Percentiles rank a stretch among this genome's conserved stretches.
Evolutionary conservation across 345 rosid genomes (phyloP).

Genomic region (Eucalyptus fibrosa): DNA sequence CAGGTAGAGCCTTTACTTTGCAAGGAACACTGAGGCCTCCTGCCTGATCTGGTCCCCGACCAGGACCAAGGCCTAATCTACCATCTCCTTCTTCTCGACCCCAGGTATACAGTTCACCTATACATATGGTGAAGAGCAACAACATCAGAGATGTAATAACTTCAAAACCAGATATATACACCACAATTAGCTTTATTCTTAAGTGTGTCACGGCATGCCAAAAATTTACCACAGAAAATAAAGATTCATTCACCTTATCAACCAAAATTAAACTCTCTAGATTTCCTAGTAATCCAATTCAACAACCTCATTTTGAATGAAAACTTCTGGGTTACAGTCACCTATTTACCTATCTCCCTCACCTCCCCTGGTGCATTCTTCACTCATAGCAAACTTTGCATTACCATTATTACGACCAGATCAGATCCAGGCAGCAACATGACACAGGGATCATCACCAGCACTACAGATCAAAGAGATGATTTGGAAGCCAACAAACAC

Average conservation of each 20-base stretch:
- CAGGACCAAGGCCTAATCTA: slow-evolving; percentile 90
- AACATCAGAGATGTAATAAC: background rate
- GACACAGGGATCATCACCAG: background rate
- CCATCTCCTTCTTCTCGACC: slow-evolving; percentile 98
- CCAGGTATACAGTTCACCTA: slow-evolving; percentile 83
- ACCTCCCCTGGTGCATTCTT: background rate
- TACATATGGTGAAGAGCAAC: background rate
- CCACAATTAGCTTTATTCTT: background rate
- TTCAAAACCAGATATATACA: background rate
- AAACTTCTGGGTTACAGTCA: background rate
- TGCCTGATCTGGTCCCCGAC: slow-evolving; percentile 82
- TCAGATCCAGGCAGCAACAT: background rate
- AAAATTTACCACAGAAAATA: background rate
- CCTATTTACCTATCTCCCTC: background rate
- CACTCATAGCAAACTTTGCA: background rate
- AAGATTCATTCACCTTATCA: background rate
- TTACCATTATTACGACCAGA: background rate
- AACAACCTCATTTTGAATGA: background rate
- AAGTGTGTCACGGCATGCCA: background rate
- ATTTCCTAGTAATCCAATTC: background rate
- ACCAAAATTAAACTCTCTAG: background rate
- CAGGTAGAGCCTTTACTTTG: slow-evolving; percentile 52
- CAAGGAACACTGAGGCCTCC: slow-evolving; percentile 92
- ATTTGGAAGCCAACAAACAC: background rate
- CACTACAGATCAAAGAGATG: background rate